Evolutionary conservation across 176 grass and related monocot genomes (phyloP).

Genomic region (Musa beccarii): DNA sequence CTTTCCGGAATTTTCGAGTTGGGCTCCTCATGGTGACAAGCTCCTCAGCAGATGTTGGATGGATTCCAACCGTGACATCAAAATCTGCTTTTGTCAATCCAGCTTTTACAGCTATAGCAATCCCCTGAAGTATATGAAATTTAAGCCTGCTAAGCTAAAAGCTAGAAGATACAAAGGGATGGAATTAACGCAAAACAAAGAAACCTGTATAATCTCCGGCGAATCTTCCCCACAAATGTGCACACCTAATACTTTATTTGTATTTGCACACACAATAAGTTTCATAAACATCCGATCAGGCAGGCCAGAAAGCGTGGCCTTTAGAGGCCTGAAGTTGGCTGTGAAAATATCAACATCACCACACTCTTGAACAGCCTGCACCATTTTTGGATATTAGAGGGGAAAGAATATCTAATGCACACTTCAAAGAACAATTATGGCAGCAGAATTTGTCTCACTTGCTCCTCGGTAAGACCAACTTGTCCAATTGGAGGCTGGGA

Average conservation of each 20-base stretch:
- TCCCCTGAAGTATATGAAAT: constrained; percentile 36
- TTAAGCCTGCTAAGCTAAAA: not conserved
- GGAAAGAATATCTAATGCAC: not conserved
- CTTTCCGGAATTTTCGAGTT: constrained; percentile 56
- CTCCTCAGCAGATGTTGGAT: constrained; percentile 87
- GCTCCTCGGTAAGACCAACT: constrained; percentile 82
- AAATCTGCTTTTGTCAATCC: constrained; percentile 87
- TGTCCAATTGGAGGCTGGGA: constrained; percentile 83
- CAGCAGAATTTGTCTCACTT: constrained; percentile 32
- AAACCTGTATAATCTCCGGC: constrained; percentile 87
- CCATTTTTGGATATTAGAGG: not conserved
- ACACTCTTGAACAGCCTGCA: constrained; percentile 61
- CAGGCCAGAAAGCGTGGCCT: constrained; percentile 83
- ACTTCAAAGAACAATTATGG: not conserved
- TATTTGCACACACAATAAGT: constrained; percentile 70
- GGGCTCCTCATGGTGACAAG: constrained; percentile 78
- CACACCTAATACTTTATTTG: constrained; percentile 72
- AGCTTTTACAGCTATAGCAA: constrained; percentile 91
- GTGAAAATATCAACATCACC: constrained; percentile 67
- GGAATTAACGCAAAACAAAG: constrained; percentile 7
- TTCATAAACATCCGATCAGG: constrained; percentile 85
- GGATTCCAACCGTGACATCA: constrained; percentile 76
- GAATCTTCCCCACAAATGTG: constrained; percentile 92
- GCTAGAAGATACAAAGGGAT: constrained; percentile 7
- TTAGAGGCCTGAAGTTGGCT: constrained; percentile 87